Evolutionary conservation across 371 early-diverging fungal genomes (phyloP), one percentile per base, ranked within the genome.

Genomic region (Quaeritorhiza haematococci): DNA sequence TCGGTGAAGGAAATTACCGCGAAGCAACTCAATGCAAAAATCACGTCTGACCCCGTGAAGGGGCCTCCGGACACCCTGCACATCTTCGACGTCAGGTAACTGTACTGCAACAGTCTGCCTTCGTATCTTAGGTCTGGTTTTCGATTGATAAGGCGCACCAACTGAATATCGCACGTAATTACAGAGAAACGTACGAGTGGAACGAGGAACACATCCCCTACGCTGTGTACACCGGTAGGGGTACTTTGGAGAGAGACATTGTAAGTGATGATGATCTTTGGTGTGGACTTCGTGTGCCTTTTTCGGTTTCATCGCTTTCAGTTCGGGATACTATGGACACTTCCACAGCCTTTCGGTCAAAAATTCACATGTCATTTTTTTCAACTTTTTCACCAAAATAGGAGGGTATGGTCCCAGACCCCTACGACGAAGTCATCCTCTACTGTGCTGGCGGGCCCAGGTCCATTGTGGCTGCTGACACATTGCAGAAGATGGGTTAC

Each of bases 381-480:
- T 35, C 35, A 33, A 33, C 24, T 7, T 41, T 34, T 34, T 27
- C 24, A 8, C 17, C 49, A 3, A 33, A 33, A 13, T 44, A 71
- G 72, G 70, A 74, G 56, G 45, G 56, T 27, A 5, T 69, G 21
- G 64, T 74, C 8, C 63, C 72, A 23, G 66, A 74, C 55, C 55
- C 34, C 17, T 46, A 58, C 33, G 74, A 71, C 47, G 65, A 67
- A 27, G 56, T 84, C 13, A 70, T 84, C 8, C 62, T 84, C 26
- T 84, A 84, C 60, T 84, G 84, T 53, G 82, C 81, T 0, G 75
- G 79, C 3, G 82, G 82, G 1, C 53, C 67, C 46, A 76, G 84
- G 24, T 77, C 79, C 13, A 49, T 80, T 8, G 50, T 84, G 4
- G 82, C 84, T 0, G 84, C 84, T 7, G 82, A 82, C 61, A 60